phyloP scores from a whole-genome alignment of 768 basidiomycete species.

The Lactarius deliciosus region DNA sequence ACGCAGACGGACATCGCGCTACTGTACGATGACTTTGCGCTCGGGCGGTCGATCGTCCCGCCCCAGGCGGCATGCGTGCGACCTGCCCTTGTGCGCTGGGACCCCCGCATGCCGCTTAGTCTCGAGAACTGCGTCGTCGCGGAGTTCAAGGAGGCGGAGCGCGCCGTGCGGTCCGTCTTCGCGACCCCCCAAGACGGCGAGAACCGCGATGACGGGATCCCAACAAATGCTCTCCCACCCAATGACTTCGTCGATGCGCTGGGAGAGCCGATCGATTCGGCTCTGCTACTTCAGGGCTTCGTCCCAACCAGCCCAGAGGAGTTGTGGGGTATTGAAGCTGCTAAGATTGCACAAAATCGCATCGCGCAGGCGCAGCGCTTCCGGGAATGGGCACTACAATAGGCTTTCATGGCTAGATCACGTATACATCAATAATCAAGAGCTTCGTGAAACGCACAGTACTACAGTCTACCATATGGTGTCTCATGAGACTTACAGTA shows the following conservation, averaged over 20 bases:
- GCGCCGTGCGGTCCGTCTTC: constrained; percentile 52
- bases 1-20: constrained; percentile 81
- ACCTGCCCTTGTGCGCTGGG: constrained; percentile 83
- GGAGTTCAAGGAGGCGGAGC: constrained; percentile 70
- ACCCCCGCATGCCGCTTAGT: constrained; percentile 57
- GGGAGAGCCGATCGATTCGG: constrained; percentile 30
- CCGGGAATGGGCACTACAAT: constrained; percentile 21
- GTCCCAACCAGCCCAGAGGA: constrained; percentile 19
- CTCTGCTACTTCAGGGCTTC: background rate
- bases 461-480: background rate
- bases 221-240: constrained; percentile 21
- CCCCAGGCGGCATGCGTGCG: constrained; percentile 72
- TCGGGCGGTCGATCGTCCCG: constrained; percentile 74
- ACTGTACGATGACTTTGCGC: constrained; percentile 84
- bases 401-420: background rate
- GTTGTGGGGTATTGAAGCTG: constrained; percentile 23
- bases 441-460: background rate
- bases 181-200: constrained; percentile 20
- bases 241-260: constrained; percentile 31
- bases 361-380: constrained; percentile 18
- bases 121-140: constrained; percentile 87
- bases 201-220: background rate
- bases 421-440: background rate
- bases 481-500: constrained; percentile 21
- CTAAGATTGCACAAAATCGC: constrained; percentile 8